Base-by-base conservation (phyloP, 768 basidiomycete genomes). In the Macrolepiota albuminosa region DNA sequence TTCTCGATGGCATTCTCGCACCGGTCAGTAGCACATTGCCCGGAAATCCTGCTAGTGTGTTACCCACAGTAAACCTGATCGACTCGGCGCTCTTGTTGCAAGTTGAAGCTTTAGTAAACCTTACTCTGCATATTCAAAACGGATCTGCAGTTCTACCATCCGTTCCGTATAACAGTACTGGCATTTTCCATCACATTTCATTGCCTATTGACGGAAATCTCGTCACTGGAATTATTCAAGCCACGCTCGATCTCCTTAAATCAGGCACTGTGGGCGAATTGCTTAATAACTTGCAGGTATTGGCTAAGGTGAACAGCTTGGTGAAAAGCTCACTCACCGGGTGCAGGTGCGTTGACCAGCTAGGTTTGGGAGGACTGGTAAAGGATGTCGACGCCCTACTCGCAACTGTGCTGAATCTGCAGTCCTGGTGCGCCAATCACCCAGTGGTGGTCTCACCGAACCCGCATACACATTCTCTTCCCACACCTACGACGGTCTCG, bases 391-490 rank as follows among this genome's bases (percentile, higher is more conserved):
- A 60, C 1, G 46, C 59, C 18, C 24, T 64, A 1, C n/a, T 61
- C 24, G 55, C 29, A 10, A 52, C 59, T 9, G 43, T 58, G 29
- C 26, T 63, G 52, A 53, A 40, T 36, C 14, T 60, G 49, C 61
- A 61, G 37, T 36, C 24, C 37, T 66, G 63, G 63, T 66, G 65
- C 33, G 31, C 57, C 14, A 16, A 37, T 18, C 57, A 66, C 34
- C 58, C 61, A 6, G 57, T 62, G n/a, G 47, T 60, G 7, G 40
- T 24, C 11, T 48, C 51, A 4, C 29, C 58, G 14, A 10, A 47
- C 40, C 34, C 51, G 9, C 51, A 59, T 26, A 33, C 58, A 5
- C 42, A 40, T 54, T 54, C 46, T 13, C 21, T 54, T 6, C 58
- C 48, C 21, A 11, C 49, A 37, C 42, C 58, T 9, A 62, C 57